Base-by-base conservation (phyloP, 768 basidiomycete genomes). In the Kwoniella mangroviensis region DNA sequence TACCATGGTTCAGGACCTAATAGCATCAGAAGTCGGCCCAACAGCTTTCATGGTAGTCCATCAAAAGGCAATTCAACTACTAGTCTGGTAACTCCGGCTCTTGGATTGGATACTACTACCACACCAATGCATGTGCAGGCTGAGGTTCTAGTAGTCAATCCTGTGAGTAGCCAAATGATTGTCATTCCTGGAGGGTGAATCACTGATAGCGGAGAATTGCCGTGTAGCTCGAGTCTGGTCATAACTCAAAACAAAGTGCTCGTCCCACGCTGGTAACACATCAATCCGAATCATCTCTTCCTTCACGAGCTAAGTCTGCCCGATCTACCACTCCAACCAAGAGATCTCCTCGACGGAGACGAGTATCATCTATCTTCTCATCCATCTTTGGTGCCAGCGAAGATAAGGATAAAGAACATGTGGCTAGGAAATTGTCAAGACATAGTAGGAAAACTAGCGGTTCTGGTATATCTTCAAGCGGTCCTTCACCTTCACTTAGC, bases 31-130 rank as follows among this genome's bases (percentile, higher is more conserved):
- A 72, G 60, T 26, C 64, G 74, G 24, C 74, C 71, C 9, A 70
- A 60, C 53, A 75, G 74, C 62, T 72, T 69, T 68, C 71, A 75
- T 49, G 71, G 70, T 0, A 67, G 49, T 26, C 42, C 24, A 9
- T 26, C 71, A 24, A 57, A 55, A 34, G 56, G 12, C 22, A 21
- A 58, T n/a, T 51, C 54, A 22, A 55, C 63, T 41, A 40, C 41
- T 42, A 55, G n/a, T 24, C n/a, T 42, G 21, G 54, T 28, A 22
- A 55, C 40, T 6, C 52, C 63, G n/a, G 63, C 41, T 42, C 52
- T 65, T 9, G 63, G 63, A 24, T 41, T 66, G 42, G 56, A 61
- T 66, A 19, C 51, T 24, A 53, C 53, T 40, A 19, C 67, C 19
- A 63, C 53, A 34, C 51, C 59, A 34, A 51, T 24, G 34, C 28